Conservation (phyloP, 2,329 filamentous ascomycete species). For the Thermothelomyces thermophilus region DNA sequence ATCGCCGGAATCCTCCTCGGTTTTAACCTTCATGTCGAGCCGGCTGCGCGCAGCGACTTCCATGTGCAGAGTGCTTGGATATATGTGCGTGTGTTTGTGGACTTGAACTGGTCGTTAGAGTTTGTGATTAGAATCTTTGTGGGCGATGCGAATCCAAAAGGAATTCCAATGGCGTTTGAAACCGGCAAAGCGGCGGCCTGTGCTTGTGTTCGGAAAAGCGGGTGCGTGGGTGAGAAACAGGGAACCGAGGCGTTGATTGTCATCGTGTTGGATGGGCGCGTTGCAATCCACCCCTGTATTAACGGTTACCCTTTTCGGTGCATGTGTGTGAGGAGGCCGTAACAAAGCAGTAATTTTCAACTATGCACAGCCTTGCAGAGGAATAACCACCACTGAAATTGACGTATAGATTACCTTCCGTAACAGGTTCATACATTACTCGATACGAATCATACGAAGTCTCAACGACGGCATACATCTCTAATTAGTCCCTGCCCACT, state of each 20-base stretch:
- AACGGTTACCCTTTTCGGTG: too few relatives aligned
- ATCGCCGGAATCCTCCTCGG: conserved; percentile 35
- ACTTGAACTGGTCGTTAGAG: background rate
- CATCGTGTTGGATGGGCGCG: conserved; percentile 9
- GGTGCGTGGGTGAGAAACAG: background rate
- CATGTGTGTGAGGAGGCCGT: too few relatives aligned
- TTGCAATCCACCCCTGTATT: background rate
- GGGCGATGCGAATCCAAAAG: background rate
- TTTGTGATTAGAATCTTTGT: background rate
- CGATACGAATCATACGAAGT: too few relatives aligned
- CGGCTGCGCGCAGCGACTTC: conserved; percentile 26
- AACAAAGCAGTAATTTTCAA: too few relatives aligned
- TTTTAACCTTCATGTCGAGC: conserved; percentile 33
- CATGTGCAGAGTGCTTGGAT: conserved; percentile 22
- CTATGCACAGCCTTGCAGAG: too few relatives aligned
- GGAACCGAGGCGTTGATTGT: conserved; percentile 4
- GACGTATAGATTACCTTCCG: too few relatives aligned
- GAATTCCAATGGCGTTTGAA: conserved; percentile 1
- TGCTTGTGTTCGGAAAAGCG: background rate
- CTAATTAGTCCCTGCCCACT: too few relatives aligned
- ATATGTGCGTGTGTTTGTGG: background rate
- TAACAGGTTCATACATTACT: too few relatives aligned
- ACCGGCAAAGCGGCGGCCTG: background rate
- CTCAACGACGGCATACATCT: too few relatives aligned
- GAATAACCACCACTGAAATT: too few relatives aligned